These are phyloP conservation scores for Monosporascus sp. DNA, from an alignment of 2,329 filamentous ascomycete species.

Conservation along the genomic window DNA sequence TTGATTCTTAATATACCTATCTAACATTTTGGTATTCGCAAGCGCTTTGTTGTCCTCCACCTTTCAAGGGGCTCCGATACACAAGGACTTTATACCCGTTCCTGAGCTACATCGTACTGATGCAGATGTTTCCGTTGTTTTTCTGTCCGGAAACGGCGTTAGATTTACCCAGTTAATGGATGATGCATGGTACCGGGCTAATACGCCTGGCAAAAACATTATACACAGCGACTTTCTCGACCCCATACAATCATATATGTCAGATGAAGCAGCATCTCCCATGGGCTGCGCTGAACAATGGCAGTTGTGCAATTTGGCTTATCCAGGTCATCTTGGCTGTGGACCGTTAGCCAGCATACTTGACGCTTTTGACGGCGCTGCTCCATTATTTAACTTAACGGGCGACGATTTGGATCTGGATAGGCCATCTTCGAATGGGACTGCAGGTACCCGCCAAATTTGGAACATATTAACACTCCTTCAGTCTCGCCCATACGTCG, in stretches of 20 bases:
- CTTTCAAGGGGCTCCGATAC: neutral
- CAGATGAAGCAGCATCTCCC: conserved; percentile 8
- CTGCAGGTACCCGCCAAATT: neutral
- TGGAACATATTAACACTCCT: neutral
- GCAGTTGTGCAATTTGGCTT: conserved; percentile 12
- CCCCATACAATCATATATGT: neutral
- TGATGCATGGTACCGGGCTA: conserved; percentile 15
- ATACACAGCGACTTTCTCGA: rapidly evolving
- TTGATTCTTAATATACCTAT: neutral
- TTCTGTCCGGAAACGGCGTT: conserved; percentile 13
- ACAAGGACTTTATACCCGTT: neutral
- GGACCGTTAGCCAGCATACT: conserved; percentile 4
- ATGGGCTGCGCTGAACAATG: conserved; percentile 9
- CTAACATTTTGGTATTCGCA: neutral
- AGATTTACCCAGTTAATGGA: conserved; percentile 1
- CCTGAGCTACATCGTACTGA: neutral
- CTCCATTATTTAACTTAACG: conserved; percentile 10
- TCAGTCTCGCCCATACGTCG: neutral
- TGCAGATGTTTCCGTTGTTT: conserved; percentile 3
- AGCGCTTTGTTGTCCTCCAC: neutral
- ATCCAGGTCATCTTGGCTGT: conserved; percentile 5
- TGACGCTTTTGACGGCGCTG: conserved; percentile 6
- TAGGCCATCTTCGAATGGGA: neutral
- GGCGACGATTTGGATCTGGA: neutral
- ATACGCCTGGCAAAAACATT: neutral